Evolutionary conservation across 2,329 filamentous ascomycete genomes (phyloP), one percentile per base, ranked within the genome.

Genomic region (Diaporthe vaccinii): DNA sequence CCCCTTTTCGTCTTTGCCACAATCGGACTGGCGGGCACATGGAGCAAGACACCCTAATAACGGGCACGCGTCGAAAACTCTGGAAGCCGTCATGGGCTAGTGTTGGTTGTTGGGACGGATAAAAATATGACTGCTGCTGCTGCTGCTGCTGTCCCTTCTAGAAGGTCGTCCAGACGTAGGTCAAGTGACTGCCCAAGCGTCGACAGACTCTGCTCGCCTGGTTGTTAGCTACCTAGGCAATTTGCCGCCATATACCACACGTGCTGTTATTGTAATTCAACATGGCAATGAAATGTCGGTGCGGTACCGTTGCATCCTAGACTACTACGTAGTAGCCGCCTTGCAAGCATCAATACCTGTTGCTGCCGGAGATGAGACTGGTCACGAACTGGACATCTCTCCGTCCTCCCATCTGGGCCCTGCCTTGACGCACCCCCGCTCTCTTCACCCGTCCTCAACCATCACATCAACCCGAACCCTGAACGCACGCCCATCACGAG

Each of bases 1-100:
- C 65, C 65, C 65, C 65, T 68, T 68, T 68, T 68, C 65, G 44
- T 46, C 46, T 53, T 68, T 68, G 65, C 65, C 65, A 68, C 65
- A 68, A 68, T 39, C 22, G 65, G 62, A 68, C 62, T 51, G 62
- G 22, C 28, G n/a, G 41, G 41, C 41, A 44, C 41, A 58, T 17
- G 31, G 28, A 20, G 8, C 31, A n/a, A n/a, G 31, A 39, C 25
- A 39, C 22, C 34, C 57, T 44, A 25, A 46, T n/a, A 49, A 49
- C 44, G 61, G 44, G 44, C 59, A 67, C 44, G 31, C 62, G 44
- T 67, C 44, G 44, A 68, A 68, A 53, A 68, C 22, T 25, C 62
- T 67, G 22, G 62, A 51, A 51, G 61, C 59, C 55, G 55, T 57
- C 25, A 12, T 36, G 22, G 31, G 41, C 55, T 34, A n/a, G 55